A percentile compares a stretch with the other conserved stretches of the same genome.
Evolutionary conservation across 164 flowering plant genomes (phyloP).

Genomic region (Protea cynaroides): DNA sequence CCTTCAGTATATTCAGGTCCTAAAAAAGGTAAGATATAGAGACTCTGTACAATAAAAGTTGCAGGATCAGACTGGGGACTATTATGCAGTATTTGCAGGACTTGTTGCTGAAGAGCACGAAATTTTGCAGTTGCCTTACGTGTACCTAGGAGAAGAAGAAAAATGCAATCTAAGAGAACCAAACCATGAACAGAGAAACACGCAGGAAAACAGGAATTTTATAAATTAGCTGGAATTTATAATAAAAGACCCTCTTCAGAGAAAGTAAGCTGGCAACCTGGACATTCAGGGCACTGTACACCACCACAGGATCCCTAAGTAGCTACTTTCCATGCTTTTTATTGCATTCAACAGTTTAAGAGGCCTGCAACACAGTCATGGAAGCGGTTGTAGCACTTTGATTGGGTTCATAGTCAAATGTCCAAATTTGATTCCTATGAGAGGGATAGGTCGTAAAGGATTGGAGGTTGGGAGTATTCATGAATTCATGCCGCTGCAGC

Average conservation of each 20-base stretch:
- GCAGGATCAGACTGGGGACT: constrained; percentile 66
- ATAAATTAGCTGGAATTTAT: background rate
- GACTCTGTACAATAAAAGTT: constrained; percentile 62
- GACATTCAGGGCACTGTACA: no score
- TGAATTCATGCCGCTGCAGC: background rate
- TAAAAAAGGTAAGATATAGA: constrained; percentile 57
- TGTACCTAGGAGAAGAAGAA: constrained; percentile 46
- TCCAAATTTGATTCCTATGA: background rate
- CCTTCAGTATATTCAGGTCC: constrained; percentile 59
- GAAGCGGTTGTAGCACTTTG: background rate
- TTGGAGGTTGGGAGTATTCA: no score
- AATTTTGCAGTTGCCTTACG: constrained; percentile 74
- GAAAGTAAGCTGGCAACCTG: no score
- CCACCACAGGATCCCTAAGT: no score
- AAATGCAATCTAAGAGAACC: constrained; percentile 1
- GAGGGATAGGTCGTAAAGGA: no score
- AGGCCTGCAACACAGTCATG: background rate
- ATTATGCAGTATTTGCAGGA: constrained; percentile 42
- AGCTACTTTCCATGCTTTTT: background rate
- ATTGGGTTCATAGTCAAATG: background rate
- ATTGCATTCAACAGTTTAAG: background rate
- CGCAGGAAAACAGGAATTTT: background rate
- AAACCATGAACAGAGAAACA: constrained; percentile 4
- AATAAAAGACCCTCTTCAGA: background rate
- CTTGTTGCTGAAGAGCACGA: constrained; percentile 67